These are phyloP conservation scores for Daldinia caldariorum DNA, from an alignment of 495 filamentous ascomycete genomes.

Conservation along the genomic window DNA sequence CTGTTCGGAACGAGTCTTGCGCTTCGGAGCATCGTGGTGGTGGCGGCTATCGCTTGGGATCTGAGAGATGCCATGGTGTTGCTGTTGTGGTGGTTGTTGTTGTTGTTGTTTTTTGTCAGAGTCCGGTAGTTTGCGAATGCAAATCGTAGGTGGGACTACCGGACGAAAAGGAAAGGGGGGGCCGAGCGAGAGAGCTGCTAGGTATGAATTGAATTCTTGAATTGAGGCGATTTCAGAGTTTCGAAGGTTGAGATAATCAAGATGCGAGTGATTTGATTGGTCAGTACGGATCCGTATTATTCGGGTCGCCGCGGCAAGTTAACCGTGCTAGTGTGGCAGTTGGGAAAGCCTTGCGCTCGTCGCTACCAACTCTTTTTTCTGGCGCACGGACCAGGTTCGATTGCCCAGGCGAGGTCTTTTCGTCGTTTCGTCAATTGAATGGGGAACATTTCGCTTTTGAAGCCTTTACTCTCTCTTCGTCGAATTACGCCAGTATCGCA, in stretches of 20 bases:
- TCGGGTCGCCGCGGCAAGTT: constrained; percentile 27
- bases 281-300: background rate
- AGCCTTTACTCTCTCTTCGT: constrained; percentile 43
- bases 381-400: constrained; percentile 30
- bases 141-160: background rate
- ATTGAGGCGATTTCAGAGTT: constrained; percentile 27
- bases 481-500: constrained; percentile 35
- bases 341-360: background rate
- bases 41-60: constrained; percentile 54
- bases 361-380: too few relatives aligned
- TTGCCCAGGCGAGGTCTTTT: constrained; percentile 49
- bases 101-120: background rate
- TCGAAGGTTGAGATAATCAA: constrained; percentile 31
- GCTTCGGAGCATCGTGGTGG: constrained; percentile 57
- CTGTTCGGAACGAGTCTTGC: constrained; percentile 49
- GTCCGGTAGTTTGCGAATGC: background rate
- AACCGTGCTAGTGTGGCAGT: constrained; percentile 23
- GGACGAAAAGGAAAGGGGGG: background rate
- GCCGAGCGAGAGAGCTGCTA: background rate
- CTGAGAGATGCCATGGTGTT: constrained; percentile 59
- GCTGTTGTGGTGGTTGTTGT: constrained; percentile 53
- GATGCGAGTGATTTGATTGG: constrained; percentile 46
- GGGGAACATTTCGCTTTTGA: constrained; percentile 39
- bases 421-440: constrained; percentile 40
- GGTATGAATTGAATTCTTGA: constrained; percentile 21